These are phyloP conservation scores for Fusarium heterosporum DNA, from an alignment of 2,329 filamentous ascomycete species.

Conservation along the genomic window DNA sequence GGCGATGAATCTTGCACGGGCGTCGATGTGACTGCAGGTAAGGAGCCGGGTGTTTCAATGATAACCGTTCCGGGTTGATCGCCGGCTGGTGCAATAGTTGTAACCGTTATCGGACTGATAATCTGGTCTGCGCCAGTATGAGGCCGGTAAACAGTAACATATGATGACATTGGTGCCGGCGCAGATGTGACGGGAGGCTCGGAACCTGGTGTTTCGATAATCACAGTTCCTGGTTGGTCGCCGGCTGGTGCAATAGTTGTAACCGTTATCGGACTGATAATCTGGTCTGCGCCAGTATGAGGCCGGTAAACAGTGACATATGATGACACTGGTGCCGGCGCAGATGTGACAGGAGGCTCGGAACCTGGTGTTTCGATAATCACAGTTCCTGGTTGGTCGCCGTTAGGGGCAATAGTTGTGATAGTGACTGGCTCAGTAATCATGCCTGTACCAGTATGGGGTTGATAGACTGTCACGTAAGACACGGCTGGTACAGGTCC, in stretches of 20 bases:
- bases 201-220: conserved; percentile 22
- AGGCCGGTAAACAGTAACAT: conserved; percentile 27
- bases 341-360: background rate
- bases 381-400: conserved; percentile 18
- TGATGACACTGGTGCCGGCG: background rate
- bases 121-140: conserved; percentile 14
- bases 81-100: conserved; percentile 13
- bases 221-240: conserved; percentile 10
- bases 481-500: background rate
- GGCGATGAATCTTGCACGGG: background rate
- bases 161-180: conserved; percentile 13
- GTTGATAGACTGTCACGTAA: conserved; percentile 13
- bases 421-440: conserved; percentile 9
- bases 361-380: conserved; percentile 20
- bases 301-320: conserved; percentile 20
- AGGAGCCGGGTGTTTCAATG: conserved; percentile 20
- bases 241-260: conserved; percentile 11
- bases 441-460: background rate
- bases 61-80: conserved; percentile 25
- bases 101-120: conserved; percentile 1
- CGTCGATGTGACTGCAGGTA: conserved; percentile 1
- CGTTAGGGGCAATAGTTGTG: conserved; percentile 5
- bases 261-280: conserved; percentile 1
- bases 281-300: conserved; percentile 1
- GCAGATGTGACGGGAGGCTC: conserved; percentile 1